Evolutionary conservation across 2,329 filamentous ascomycete genomes (phyloP), one percentile per base, ranked within the genome.

Genomic region (Fusarium coicis): DNA sequence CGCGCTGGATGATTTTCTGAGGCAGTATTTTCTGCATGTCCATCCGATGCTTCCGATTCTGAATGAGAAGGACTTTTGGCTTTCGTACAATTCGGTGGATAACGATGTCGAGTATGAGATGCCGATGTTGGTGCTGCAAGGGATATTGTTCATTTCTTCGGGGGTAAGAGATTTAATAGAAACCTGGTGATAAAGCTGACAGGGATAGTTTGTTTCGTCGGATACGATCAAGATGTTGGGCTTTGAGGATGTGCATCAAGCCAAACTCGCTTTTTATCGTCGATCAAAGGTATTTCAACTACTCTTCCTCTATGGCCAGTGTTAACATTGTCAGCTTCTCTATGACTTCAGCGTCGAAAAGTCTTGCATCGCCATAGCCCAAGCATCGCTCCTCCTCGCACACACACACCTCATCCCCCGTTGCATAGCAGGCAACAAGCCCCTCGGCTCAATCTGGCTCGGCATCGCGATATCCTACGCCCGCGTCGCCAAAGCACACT

Each of bases 31-130:
- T 19, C 44, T 73, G 2, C 76, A 79, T n/a, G 76, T 79, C 0
- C 78, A 79, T 44, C 78, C 78, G 5, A 74, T 79, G 58, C 74
- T 79, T 18, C 78, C 78, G 2, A 53, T 79, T 0, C 14, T 79
- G 7, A 76, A 77, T 11, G 76, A 77, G 16, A 76, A 71, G 49
- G 76, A 77, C 11, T 74, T 76, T 11, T 77, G 76, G 76, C 58
- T 70, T 14, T 54, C 72, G 10, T 77, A 78, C 10, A 76, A 73
- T 26, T 68, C 72, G 10, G 61, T 57, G 4, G 63, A 71, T 23
- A 23, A 42, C 1, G 65, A 70, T 9, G 36, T 54, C 1, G 61
- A 47, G 5, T 59, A 61, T n/a, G 42, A 73, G 7, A 70, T 77
- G 54, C 76, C 76, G 1, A 74, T 77, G 32, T 16, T 77, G 10